Evolutionary conservation across 2,329 filamentous ascomycete genomes (phyloP), one percentile per base, ranked within the genome.

Genomic region (Xylaria hypoxylon): DNA sequence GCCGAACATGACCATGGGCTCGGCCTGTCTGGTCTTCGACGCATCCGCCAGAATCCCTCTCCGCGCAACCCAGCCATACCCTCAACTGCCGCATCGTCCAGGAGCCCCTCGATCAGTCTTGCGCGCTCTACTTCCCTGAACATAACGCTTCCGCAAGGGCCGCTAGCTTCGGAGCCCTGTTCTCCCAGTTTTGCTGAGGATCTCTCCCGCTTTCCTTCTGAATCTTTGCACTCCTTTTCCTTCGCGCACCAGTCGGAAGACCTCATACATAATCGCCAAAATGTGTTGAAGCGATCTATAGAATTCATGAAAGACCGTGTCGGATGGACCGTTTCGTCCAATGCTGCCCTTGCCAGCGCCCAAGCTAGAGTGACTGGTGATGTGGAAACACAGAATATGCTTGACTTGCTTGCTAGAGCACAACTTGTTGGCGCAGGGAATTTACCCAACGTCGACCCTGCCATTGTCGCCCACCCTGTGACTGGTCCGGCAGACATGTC

Each of bases 171-270:
- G n/a, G 89, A 85, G 5, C 89, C 90, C 26, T 83, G 85, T 22
- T 94, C 93, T 24, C 93, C 93, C 26, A 87, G 87, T 68, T 93
- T 94, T 76, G 87, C 89, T 75, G 96, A 98, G 82, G 96, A 99
- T 77, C 87, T 99, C 51, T 90, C 90, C 51, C 90, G 94, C 57
- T 99, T 99, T 77, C 95, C 96, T 1, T 93, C 93, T 73, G 96
- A 99, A 78, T 99, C 96, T 5, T 83, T 99, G 52, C 96, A 99
- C 80, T 99, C 96, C 1, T 99, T 99, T 81, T 98, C 95, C 13
- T 99, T 99, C 79, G 93, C 96, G 45, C 93, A 97, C 73, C 94
- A 97, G 79, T 95, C 94, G 2, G 94, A 97, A 76, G 95, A 98
- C 69, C 89, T 93, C 69, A 85, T 98, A 62, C 92, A 97, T 77